These are phyloP conservation scores for Phyllostachys edulis DNA, from an alignment of 176 grass and related monocot genomes.

Conservation along the genomic window DNA sequence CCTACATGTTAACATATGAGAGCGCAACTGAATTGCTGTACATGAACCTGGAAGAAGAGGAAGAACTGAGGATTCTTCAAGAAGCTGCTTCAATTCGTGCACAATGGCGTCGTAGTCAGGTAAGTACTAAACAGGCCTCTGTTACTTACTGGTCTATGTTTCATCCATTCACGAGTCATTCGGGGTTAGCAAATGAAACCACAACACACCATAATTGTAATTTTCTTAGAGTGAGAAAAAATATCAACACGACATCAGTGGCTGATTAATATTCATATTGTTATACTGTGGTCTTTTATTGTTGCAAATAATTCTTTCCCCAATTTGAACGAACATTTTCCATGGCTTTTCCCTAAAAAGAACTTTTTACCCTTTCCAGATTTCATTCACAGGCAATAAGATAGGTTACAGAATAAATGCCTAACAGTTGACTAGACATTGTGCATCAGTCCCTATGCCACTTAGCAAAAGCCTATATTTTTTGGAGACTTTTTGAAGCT, in stretches of 20 bases:
- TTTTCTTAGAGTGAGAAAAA: neutral
- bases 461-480: constrained; percentile 3
- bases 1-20: constrained; percentile 99
- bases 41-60: constrained; percentile 89
- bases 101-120: constrained; percentile 70
- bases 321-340: neutral
- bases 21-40: constrained; percentile 87
- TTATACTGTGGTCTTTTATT: neutral
- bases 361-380: neutral
- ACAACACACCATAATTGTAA: neutral
- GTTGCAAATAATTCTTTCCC: neutral
- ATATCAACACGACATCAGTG: neutral
- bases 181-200: constrained; percentile 16
- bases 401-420: constrained; percentile 16
- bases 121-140: constrained; percentile 13
- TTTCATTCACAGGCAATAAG: neutral
- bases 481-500: constrained; percentile 7
- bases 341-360: neutral
- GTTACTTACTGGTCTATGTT: constrained; percentile 9
- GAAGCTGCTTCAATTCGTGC: constrained; percentile 70
- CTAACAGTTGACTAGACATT: neutral
- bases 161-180: constrained; percentile 4
- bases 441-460: neutral
- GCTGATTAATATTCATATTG: neutral
- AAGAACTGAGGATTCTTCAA: constrained; percentile 80